Base-by-base conservation (phyloP, 768 basidiomycete species). In the Lentinula boryana region DNA sequence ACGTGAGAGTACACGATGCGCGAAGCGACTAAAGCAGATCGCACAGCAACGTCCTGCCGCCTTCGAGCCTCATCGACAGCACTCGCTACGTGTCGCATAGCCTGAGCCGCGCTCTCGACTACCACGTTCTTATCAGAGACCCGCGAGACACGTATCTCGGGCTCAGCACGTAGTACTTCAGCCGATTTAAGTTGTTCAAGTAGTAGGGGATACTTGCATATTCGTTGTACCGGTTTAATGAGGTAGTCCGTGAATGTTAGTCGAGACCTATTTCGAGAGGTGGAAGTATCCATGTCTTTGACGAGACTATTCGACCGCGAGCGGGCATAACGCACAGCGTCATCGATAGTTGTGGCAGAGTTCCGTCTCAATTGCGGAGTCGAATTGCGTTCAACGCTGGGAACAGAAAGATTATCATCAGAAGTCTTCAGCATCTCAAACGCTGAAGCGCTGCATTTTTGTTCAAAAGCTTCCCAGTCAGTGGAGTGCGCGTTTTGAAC, bases 171-270 rank as follows among this genome's bases (percentile, higher is more conserved):
- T 32, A 73, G 58, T 13, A 69, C 60, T 63, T 75, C 75, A 13
- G 73, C 68, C 4, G 75, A 70, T 54, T 72, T 71, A 38, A 97
- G 80, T 66, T 90, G 86, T 60, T 86, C 87, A 49, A 99, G 83
- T 8, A 99, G 80, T 55, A 98, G 81, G 16, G 95, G 93, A 69
- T 99, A 99, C 66, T 88, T 91, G 82, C 95, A 98, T 54, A 99
- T 89, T 55, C 95, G 80, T 72, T 99, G 96, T 15, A 98, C 83
- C n/a, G 96, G 96, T 72, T 94, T 94, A 75, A 99, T 98, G 75
- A 98, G 81, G 69, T 95, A 95, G 74, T 98, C 96, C 65, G 84
- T 75, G 71, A 91, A 85, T 60, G 80, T 79, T 40, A 91, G 80
- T 21, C 83, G 82, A 12, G 60, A 35, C 52, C 48, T 32, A 56